phyloP scores from a whole-genome alignment of 495 filamentous ascomycete species.

The Tuber microsphaerosporum region DNA sequence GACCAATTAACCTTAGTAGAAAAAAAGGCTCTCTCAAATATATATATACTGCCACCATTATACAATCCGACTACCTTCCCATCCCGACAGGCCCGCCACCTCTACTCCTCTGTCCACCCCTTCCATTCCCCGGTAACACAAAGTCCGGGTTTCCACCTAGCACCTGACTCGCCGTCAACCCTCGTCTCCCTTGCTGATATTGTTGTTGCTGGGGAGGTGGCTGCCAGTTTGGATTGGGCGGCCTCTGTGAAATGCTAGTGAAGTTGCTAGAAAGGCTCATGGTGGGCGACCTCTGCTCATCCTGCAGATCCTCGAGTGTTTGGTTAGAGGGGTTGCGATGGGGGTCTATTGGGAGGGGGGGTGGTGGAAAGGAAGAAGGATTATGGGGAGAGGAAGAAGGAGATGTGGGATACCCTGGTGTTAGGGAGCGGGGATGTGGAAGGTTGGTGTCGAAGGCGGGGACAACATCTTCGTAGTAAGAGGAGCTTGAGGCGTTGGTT shows the following conservation, averaged over 20 bases:
- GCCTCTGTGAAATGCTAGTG: slow-evolving; percentile 76
- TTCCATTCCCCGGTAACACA: slow-evolving; percentile 48
- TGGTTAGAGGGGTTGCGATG: background rate
- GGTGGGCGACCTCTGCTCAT: slow-evolving; percentile 65
- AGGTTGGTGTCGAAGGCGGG: slow-evolving; percentile 64
- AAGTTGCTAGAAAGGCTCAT: slow-evolving; percentile 71
- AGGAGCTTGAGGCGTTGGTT: slow-evolving; percentile 45
- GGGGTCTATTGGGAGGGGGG: slow-evolving; percentile 4
- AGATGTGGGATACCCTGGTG: slow-evolving; percentile 10
- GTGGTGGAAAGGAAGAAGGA: slow-evolving; percentile 17
- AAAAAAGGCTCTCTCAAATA: background rate
- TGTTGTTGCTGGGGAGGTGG: slow-evolving; percentile 34
- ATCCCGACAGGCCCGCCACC: slow-evolving; percentile 20
- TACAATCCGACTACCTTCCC: slow-evolving; percentile 23
- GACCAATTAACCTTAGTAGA: background rate
- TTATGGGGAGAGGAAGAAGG: slow-evolving; percentile 7
- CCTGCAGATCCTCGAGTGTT: slow-evolving; percentile 53
- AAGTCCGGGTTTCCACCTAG: slow-evolving; percentile 71
- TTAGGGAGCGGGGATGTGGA: slow-evolving; percentile 30
- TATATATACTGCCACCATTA: background rate
- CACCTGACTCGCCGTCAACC: slow-evolving; percentile 52
- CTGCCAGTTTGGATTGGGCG: slow-evolving; percentile 81
- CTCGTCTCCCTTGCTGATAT: slow-evolving; percentile 45
- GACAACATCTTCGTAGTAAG: slow-evolving; percentile 91
- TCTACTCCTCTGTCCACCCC: slow-evolving; percentile 25